These are phyloP conservation scores for Acacia melanoxylon DNA, from an alignment of 306 rosid genomes.

Conservation along the genomic window DNA sequence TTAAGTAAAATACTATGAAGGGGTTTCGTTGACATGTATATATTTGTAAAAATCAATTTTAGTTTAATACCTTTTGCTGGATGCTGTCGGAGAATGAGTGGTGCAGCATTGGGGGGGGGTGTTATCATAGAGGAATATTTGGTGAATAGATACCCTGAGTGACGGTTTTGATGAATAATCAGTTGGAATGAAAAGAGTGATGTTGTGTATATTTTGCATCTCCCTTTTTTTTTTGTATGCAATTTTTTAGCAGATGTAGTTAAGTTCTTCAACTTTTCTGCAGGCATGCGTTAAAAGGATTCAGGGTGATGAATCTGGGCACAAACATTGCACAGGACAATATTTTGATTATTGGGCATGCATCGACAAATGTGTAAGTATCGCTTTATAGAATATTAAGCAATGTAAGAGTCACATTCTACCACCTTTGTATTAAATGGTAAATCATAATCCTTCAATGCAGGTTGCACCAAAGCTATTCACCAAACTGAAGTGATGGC, in stretches of 20 bases:
- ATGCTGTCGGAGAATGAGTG: neutral
- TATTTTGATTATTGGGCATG: constrained; percentile 94
- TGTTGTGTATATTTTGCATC: neutral
- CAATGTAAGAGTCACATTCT: constrained; percentile 1
- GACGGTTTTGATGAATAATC: constrained; percentile 12
- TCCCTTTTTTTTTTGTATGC: neutral
- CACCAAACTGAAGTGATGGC: constrained; percentile 61
- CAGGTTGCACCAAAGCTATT: constrained; percentile 89
- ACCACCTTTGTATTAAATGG: neutral
- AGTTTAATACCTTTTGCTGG: neutral
- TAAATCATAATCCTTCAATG: constrained; percentile 32
- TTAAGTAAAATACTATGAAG: too few species aligned
- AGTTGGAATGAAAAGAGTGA: neutral
- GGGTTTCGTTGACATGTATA: neutral
- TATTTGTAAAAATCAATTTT: neutral
- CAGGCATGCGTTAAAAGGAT: constrained; percentile 93
- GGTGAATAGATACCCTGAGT: constrained; percentile 1
- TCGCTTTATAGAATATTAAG: neutral
- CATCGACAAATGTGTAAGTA: constrained; percentile 95
- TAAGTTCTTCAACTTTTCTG: constrained; percentile 32
- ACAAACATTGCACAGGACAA: constrained; percentile 97
- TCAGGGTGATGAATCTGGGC: constrained; percentile 79
- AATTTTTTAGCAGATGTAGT: constrained; percentile 3
- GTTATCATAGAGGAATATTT: neutral
- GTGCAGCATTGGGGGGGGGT: too few species aligned